Conservation (phyloP, 2,329 filamentous ascomycete genomes). For the Fonsecaea erecta region DNA sequence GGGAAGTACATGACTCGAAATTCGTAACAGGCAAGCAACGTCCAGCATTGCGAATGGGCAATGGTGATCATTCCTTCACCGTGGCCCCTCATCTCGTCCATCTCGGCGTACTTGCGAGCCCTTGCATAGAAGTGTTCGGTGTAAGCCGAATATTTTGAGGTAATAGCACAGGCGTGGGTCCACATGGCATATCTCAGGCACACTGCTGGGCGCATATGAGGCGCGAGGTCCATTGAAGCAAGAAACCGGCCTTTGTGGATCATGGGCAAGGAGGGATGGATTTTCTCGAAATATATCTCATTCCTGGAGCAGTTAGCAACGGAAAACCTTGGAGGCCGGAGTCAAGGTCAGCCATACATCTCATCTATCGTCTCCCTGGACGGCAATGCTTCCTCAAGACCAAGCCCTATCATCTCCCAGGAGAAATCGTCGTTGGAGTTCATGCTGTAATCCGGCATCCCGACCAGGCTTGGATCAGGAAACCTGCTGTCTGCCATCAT, state of each 20-base stretch:
- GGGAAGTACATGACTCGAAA: constrained; percentile 99
- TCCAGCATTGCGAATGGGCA: constrained; percentile 83
- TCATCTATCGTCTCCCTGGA: constrained; percentile 82
- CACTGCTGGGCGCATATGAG: constrained; percentile 81
- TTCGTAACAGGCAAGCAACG: constrained; percentile 79
- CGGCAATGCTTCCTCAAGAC: constrained; percentile 80
- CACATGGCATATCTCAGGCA: constrained; percentile 93
- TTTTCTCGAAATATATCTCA: constrained; percentile 86
- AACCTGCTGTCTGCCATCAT: constrained; percentile 27
- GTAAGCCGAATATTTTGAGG: constrained; percentile 77
- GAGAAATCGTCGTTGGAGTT: constrained; percentile 58
- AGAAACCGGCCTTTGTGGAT: constrained; percentile 87
- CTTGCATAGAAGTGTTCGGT: constrained; percentile 90
- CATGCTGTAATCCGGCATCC: constrained; percentile 36
- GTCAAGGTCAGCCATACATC: constrained; percentile 57
- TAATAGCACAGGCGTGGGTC: constrained; percentile 85
- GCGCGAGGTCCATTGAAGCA: constrained; percentile 86
- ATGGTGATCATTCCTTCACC: constrained; percentile 87
- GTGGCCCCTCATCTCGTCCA: constrained; percentile 88
- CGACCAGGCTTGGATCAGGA: constrained; percentile 28
- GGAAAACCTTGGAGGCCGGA: not conserved
- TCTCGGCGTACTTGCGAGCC: constrained; percentile 85
- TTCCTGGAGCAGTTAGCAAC: constrained; percentile 58
- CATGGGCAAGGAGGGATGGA: constrained; percentile 84
- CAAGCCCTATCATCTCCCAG: constrained; percentile 85